Conservation (phyloP, 352 stramenopile genomes). For the Phytophthora colocasiae region DNA sequence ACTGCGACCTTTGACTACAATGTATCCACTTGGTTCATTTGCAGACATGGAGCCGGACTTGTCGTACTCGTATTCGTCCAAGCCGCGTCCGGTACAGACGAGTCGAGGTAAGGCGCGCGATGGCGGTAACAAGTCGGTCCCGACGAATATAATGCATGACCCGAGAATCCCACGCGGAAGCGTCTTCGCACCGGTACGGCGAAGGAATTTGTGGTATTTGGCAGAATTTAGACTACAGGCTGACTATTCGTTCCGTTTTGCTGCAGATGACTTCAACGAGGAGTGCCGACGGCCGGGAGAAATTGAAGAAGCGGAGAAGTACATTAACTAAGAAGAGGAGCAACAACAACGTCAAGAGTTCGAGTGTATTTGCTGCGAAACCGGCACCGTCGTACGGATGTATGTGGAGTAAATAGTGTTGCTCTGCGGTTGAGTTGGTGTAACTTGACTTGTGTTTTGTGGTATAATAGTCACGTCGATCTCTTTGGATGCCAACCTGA, state of each 20-base stretch:
- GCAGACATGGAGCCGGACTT: slow-evolving; percentile 55
- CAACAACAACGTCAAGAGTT: slow-evolving; percentile 31
- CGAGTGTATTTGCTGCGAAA: slow-evolving; percentile 44
- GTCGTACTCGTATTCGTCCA: slow-evolving; percentile 83
- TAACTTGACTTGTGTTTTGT: slow-evolving; percentile 2
- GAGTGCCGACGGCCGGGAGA: slow-evolving; percentile 37
- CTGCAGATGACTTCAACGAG: slow-evolving; percentile 21
- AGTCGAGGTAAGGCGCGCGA: slow-evolving; percentile 58
- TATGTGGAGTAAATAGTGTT: slow-evolving; percentile 22
- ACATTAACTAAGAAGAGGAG: slow-evolving; percentile 30
- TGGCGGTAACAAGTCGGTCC: slow-evolving; percentile 32
- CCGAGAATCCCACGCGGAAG: slow-evolving; percentile 67
- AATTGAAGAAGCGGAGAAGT: slow-evolving; percentile 40
- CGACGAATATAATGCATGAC: slow-evolving; percentile 83
- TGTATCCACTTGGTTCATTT: slow-evolving; percentile 25
- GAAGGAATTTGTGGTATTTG: background rate
- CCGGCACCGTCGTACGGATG: slow-evolving; percentile 44
- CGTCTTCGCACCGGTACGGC: slow-evolving; percentile 62
- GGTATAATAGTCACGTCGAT: slow-evolving; percentile 52
- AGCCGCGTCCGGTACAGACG: slow-evolving; percentile 74
- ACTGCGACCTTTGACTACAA: slow-evolving; percentile 33
- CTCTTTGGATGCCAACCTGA: slow-evolving; percentile 64
- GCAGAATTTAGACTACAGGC: background rate
- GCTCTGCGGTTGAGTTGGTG: background rate
- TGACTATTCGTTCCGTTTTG: background rate